Base-by-base conservation (phyloP, 129 eudicot genomes). In the Flaveria linearis region DNA sequence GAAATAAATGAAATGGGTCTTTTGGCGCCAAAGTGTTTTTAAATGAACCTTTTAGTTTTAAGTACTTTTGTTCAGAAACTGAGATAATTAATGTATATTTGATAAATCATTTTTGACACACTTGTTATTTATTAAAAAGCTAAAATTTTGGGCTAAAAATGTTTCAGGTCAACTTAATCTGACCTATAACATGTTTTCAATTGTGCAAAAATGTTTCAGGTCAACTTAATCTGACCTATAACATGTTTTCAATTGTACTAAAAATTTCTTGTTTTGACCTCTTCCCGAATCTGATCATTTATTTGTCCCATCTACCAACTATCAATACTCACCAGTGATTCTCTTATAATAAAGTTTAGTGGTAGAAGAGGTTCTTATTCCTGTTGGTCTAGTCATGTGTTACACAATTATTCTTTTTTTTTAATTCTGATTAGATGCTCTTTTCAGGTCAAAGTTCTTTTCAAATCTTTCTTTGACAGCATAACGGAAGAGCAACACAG, bases 401-500 rank as follows among this genome's bases (percentile, higher is more conserved):
- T 57, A 69, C 36, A 47, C 20, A 47, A 25, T 41, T 77, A 39
- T 69, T 10, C 18, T 45, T 56, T 36, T 26, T 45, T 17, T 58
- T 20, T 20, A 15, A 55, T 57, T 78, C 83, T 80, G 43, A 80
- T 80, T 73, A 17, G 52, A 23, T 66, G 68, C 28, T 45, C 62
- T 52, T 72, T 14, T 72, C 84, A 80, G 84, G 84, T 66, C 39
- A 80, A 73, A 0, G 43, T 9, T 66, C 65, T 16, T 46, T 52
- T 58, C 13, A 67, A 61, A 45, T 68, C 69, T 17, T 62, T 75
- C 63, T 58, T 66, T 25, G 83, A 69, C 69, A 74, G 49, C 75
- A 77, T 70, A 72, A 68, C 68, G 18, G 84, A 78, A 71, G 84
- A 85, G 51, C 85, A 62, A 20, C 55, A 69, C 53, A 66, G 57